phyloP scores from a whole-genome alignment of 2,329 filamentous ascomycete species.

The Phoma sp. region DNA sequence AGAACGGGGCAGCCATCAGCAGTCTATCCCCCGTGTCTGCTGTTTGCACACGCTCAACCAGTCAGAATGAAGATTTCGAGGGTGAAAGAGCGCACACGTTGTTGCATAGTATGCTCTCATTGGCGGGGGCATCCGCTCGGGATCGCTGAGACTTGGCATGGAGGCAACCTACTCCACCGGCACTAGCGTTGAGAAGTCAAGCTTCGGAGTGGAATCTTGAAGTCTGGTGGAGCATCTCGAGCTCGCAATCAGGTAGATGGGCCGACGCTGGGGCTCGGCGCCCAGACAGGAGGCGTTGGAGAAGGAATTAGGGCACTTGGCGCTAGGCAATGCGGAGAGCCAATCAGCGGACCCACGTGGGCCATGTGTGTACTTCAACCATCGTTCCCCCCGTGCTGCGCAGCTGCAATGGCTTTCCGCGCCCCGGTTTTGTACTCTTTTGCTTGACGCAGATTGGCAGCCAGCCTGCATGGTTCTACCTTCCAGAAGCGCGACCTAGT shows the following conservation, averaged over 20 bases:
- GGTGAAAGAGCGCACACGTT: conserved; percentile 26
- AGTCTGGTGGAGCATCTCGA: conserved; percentile 7
- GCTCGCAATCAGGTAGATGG: conserved; percentile 15
- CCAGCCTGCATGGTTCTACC: conserved; percentile 3
- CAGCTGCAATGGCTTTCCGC: conserved; percentile 4
- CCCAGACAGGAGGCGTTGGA: conserved; percentile 15
- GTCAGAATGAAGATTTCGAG: conserved; percentile 14
- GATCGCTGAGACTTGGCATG: conserved; percentile 16
- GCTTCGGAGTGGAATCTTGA: conserved; percentile 22
- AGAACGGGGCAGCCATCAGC: conserved; percentile 17
- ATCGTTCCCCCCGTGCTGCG: neutral
- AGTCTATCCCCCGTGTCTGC: conserved; percentile 17
- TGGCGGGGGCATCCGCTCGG: conserved; percentile 18
- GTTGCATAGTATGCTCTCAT: conserved; percentile 16
- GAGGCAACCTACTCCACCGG: conserved; percentile 8
- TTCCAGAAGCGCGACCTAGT: conserved; percentile 11
- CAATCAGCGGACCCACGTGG: conserved; percentile 20
- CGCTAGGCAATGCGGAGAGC: conserved; percentile 4
- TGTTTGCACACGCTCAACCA: conserved; percentile 18
- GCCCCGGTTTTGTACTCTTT: conserved; percentile 10
- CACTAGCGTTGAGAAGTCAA: conserved; percentile 15
- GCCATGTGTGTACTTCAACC: conserved; percentile 8
- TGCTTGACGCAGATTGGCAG: conserved; percentile 17
- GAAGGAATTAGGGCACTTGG: conserved; percentile 14
- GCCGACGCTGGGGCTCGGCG: conserved; percentile 12